phyloP scores from a whole-genome alignment of 2,329 filamentous ascomycete genomes.

The Orbilia javanica region DNA sequence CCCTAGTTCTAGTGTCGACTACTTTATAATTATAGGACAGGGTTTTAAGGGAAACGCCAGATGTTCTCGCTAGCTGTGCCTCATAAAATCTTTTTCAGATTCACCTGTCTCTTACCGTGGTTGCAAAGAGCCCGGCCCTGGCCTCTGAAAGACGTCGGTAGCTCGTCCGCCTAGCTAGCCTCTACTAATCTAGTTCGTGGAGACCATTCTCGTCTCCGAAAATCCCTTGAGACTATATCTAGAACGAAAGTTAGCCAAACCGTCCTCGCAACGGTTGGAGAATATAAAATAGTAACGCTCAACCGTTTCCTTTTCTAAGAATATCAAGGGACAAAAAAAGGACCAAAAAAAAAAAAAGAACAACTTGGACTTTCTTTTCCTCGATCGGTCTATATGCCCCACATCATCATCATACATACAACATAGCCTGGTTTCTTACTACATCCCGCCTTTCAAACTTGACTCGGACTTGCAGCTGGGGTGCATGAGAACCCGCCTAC shows the following conservation, averaged over 20 bases:
- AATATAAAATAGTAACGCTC: constrained; percentile 38
- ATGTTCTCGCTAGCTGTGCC: constrained; percentile 41
- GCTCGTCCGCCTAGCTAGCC: constrained; percentile 27
- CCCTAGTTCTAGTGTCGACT: constrained; percentile 25
- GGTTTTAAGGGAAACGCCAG: constrained; percentile 22
- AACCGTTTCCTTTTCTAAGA: constrained; percentile 24
- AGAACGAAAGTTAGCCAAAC: constrained; percentile 19
- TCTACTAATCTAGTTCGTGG: constrained; percentile 3
- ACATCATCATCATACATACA: constrained; percentile 23
- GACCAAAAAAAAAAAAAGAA: constrained; percentile 32
- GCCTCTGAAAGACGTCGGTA: constrained; percentile 9
- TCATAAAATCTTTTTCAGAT: constrained; percentile 28
- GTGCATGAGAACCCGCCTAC: constrained; percentile 28
- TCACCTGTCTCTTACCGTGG: constrained; percentile 16
- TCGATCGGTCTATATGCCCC: neutral
- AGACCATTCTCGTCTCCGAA: constrained; percentile 34
- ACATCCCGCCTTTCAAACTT: constrained; percentile 34
- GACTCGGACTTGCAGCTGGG: constrained; percentile 47
- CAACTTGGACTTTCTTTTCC: neutral
- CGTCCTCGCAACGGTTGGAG: constrained; percentile 20
- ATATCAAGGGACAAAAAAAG: constrained; percentile 18
- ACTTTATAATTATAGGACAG: constrained; percentile 38
- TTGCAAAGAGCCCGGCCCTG: constrained; percentile 2
- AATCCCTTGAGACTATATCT: constrained; percentile 19
- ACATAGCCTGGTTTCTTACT: constrained; percentile 23